Percentiles rank a stretch among this genome's conserved stretches.
Conservation (phyloP, 1,284 basidiomycete species). For the Boletellus deceptivus region DNA sequence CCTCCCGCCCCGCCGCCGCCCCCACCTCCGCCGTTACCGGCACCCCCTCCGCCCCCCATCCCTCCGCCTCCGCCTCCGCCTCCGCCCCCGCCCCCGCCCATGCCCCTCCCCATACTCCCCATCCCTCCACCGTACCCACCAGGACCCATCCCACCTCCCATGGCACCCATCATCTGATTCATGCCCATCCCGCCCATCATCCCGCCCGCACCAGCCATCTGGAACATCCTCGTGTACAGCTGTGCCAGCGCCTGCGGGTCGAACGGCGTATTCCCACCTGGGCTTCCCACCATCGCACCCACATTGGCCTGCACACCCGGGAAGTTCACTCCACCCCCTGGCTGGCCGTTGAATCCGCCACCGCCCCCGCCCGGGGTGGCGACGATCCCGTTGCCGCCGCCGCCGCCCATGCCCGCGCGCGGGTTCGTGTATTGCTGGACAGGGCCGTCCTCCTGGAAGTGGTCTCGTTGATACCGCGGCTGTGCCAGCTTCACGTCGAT, state of each 20-base stretch:
- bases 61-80: constrained; percentile 34
- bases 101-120: constrained; percentile 38
- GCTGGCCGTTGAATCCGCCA: constrained; percentile 18
- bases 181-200: constrained; percentile 43
- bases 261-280: constrained; percentile 58
- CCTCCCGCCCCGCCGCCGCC: constrained; percentile 33
- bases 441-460: constrained; percentile 39
- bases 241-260: constrained; percentile 79
- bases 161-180: constrained; percentile 25
- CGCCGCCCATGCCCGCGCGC: constrained; percentile 1
- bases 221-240: constrained; percentile 82
- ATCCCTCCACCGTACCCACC: constrained; percentile 37
- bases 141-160: constrained; percentile 39
- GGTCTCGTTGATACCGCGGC: constrained; percentile 77
- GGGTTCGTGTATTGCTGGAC: constrained; percentile 36
- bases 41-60: constrained; percentile 34
- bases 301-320: constrained; percentile 25
- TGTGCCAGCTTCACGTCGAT: constrained; percentile 95
- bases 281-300: constrained; percentile 22
- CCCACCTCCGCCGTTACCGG: constrained; percentile 35
- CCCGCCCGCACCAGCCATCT: constrained; percentile 55
- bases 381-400: constrained; percentile 20
- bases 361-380: not conserved
- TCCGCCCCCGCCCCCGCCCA: constrained; percentile 21
- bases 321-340: constrained; percentile 28